Conservation (phyloP, 495 filamentous ascomycete genomes). For the Astrothelium subdiscretum region DNA sequence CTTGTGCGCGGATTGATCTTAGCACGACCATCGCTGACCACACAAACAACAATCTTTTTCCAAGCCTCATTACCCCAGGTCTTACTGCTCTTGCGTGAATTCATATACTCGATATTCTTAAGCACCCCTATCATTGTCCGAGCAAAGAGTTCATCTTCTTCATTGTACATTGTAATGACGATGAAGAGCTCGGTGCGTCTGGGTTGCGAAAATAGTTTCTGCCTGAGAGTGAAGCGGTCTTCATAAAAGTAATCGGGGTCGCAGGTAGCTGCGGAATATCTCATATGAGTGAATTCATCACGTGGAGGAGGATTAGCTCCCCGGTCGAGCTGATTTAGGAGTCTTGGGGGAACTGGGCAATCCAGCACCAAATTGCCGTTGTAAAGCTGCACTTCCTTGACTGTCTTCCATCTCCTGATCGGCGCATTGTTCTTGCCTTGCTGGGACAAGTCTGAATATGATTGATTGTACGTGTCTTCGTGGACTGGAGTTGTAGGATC, state of each 20-base stretch:
- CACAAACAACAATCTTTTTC: slow-evolving; percentile 99
- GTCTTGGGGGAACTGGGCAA: slow-evolving; percentile 84
- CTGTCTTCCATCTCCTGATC: slow-evolving; percentile 91
- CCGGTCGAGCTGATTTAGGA: slow-evolving; percentile 77
- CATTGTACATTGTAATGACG: slow-evolving; percentile 98
- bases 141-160: slow-evolving; percentile 93
- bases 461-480: slow-evolving; percentile 35
- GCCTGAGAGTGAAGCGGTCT: slow-evolving; percentile 84
- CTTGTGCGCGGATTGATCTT: slow-evolving; percentile 93
- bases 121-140: slow-evolving; percentile 95
- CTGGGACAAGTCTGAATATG: slow-evolving; percentile 23
- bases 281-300: slow-evolving; percentile 98
- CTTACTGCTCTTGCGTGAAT: slow-evolving; percentile 75
- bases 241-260: slow-evolving; percentile 81
- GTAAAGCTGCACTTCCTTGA: slow-evolving; percentile 94
- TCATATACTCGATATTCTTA: slow-evolving; percentile 98
- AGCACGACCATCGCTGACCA: slow-evolving; percentile 94
- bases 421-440: slow-evolving; percentile 45
- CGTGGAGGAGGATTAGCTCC: slow-evolving; percentile 60
- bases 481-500: slow-evolving; percentile 12
- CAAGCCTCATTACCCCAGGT: slow-evolving; percentile 98
- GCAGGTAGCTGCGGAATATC: slow-evolving; percentile 93
- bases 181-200: slow-evolving; percentile 96
- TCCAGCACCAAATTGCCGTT: slow-evolving; percentile 95
- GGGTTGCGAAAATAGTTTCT: slow-evolving; percentile 86